Evolutionary conservation across 73 alveolate genomes (phyloP).

Genomic region (Diophrys sp.): DNA sequence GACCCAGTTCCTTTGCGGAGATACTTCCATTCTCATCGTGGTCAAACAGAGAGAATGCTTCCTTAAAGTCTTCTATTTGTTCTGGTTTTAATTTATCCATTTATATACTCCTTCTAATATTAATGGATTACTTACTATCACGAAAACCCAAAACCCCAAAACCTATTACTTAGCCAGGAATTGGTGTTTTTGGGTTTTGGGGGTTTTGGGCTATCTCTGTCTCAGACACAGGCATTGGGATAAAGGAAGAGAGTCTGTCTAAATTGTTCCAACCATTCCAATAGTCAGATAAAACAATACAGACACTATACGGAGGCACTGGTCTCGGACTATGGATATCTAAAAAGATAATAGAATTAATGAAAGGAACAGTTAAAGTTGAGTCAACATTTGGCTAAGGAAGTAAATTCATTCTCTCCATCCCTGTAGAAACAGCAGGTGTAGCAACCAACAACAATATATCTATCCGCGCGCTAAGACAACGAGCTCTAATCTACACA

Average conservation of each 20-base stretch:
- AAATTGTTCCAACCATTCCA: conserved; percentile 35
- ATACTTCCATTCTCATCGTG: conserved; percentile 76
- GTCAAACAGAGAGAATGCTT: conserved; percentile 69
- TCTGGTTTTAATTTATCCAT: conserved; percentile 25
- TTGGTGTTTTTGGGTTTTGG: too few relatives aligned
- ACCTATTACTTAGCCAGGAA: too few relatives aligned
- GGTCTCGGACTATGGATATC: conserved; percentile 47
- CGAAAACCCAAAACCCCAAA: too few relatives aligned
- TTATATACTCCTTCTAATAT: background rate
- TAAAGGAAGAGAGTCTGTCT: conserved; percentile 16
- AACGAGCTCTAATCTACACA: background rate
- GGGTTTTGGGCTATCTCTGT: too few relatives aligned
- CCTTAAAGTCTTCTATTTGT: conserved; percentile 61
- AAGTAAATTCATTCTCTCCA: conserved; percentile 7
- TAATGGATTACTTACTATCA: too few relatives aligned
- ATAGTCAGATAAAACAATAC: conserved; percentile 25
- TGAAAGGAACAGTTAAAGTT: conserved; percentile 36
- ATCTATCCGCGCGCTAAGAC: background rate
- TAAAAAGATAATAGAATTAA: conserved; percentile 15
- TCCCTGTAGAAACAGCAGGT: conserved; percentile 17
- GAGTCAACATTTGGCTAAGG: conserved; percentile 28
- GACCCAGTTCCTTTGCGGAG: conserved; percentile 66
- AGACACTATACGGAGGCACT: conserved; percentile 36
- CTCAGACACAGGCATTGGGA: conserved; percentile 40
- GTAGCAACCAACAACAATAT: background rate